Conservation (phyloP, 257 asterid species). For the Leonotis leonurus region DNA sequence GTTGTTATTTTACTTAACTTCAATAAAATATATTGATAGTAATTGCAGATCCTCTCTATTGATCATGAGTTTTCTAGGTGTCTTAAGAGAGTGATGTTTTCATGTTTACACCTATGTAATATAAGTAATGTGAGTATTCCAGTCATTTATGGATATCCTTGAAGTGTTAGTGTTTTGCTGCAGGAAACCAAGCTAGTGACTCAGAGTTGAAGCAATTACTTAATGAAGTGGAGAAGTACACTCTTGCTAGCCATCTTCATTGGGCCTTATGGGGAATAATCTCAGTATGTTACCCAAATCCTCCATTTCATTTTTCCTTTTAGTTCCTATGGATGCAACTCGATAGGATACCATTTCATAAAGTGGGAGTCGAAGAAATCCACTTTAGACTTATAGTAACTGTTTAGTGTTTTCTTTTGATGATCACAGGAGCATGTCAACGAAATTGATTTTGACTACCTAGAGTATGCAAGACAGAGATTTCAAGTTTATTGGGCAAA, state of each 20-base stretch:
- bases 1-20: slow-evolving; percentile 23
- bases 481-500: slow-evolving; percentile 44
- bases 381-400: background rate
- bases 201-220: slow-evolving; percentile 41
- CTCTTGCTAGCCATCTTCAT: slow-evolving; percentile 75
- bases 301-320: background rate
- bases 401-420: background rate
- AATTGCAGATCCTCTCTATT: background rate
- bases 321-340: no score
- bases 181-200: slow-evolving; percentile 56
- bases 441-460: slow-evolving; percentile 52
- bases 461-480: slow-evolving; percentile 57
- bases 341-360: no score
- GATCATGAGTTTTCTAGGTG: background rate
- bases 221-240: slow-evolving; percentile 60
- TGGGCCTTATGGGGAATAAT: slow-evolving; percentile 97
- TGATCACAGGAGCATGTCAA: slow-evolving; percentile 49
- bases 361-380: no score
- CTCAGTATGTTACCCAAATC: slow-evolving; percentile 48
- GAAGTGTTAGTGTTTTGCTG: slow-evolving; percentile 19
- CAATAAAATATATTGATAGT: background rate
- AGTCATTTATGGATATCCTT: slow-evolving; percentile 1
- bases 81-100: background rate
- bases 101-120: no score
- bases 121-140: no score